Evolutionary conservation across 1,139 yeast species (phyloP).

Genomic region (Debaryomyces coudertii): DNA sequence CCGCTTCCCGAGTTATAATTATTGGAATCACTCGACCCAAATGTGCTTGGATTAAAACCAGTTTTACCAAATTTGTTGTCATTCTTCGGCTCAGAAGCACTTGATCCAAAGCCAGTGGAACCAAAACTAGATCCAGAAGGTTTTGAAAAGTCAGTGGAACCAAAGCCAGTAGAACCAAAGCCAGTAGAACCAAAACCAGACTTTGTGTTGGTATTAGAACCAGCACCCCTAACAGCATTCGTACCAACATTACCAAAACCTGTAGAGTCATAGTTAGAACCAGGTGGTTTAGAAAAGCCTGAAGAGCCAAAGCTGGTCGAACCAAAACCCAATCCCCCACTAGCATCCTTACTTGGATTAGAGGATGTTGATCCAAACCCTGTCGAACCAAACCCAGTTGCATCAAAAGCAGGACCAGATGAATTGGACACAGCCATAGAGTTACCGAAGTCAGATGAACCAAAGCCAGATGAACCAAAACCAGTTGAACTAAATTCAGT

Average conservation of each 20-base stretch:
- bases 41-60: not conserved
- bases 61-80: constrained; percentile 6
- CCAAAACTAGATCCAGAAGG: constrained; percentile 13
- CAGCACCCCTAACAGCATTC: too few species aligned
- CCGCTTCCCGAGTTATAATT: not conserved
- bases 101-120: constrained; percentile 19
- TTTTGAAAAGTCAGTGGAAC: constrained; percentile 15
- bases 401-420: constrained; percentile 16
- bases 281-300: constrained; percentile 12
- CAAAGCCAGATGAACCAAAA: constrained; percentile 17
- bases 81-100: constrained; percentile 16
- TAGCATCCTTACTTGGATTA: too few species aligned
- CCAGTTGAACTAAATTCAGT: constrained; percentile 14
- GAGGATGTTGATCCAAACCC: constrained; percentile 18
- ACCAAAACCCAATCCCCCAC: too few species aligned
- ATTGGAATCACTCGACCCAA: not conserved
- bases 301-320: constrained; percentile 11
- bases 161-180: constrained; percentile 3
- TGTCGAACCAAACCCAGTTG: constrained; percentile 18
- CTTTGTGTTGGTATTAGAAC: too few species aligned
- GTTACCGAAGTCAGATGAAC: constrained; percentile 18
- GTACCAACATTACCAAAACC: too few species aligned
- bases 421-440: constrained; percentile 15
- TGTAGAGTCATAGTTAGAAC: constrained; percentile 15
- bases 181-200: too few species aligned